These are phyloP conservation scores for Ogataea methylovora DNA, from an alignment of 805 yeast genomes.

Conservation along the genomic window DNA sequence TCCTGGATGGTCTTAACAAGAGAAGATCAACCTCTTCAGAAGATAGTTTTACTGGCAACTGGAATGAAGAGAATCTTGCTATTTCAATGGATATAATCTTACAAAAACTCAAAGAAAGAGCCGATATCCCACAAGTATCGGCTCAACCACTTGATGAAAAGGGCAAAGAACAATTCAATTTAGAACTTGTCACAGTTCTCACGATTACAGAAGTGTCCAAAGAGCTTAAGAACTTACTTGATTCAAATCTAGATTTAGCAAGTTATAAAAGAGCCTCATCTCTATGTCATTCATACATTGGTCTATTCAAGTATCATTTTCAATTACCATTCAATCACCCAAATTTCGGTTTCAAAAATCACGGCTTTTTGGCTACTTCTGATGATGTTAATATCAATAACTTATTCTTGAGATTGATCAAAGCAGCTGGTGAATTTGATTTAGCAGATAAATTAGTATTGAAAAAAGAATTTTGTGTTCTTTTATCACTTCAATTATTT, in stretches of 20 bases:
- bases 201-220: conserved; percentile 13
- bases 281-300: conserved; percentile 10
- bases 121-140: no score
- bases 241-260: conserved; percentile 7
- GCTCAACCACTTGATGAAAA: no score
- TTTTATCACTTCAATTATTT: no score
- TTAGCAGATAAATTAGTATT: no score
- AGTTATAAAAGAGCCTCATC: conserved; percentile 7
- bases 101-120: no score
- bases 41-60: no score
- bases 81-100: no score
- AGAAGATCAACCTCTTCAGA: neutral
- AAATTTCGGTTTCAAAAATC: conserved; percentile 20
- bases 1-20: neutral
- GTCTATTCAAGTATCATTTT: conserved; percentile 19
- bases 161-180: neutral
- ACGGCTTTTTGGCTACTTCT: conserved; percentile 13
- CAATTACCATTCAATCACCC: conserved; percentile 15
- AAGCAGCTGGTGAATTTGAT: no score
- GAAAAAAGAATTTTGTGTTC: no score
- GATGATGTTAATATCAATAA: conserved; percentile 4
- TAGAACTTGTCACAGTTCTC: conserved; percentile 20
- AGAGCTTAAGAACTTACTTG: conserved; percentile 8
- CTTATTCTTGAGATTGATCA: no score
- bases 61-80: no score